Evolutionary conservation across 345 rosid species (phyloP), one percentile per base, ranked within the genome.

Genomic region (Lepidium africanum): DNA sequence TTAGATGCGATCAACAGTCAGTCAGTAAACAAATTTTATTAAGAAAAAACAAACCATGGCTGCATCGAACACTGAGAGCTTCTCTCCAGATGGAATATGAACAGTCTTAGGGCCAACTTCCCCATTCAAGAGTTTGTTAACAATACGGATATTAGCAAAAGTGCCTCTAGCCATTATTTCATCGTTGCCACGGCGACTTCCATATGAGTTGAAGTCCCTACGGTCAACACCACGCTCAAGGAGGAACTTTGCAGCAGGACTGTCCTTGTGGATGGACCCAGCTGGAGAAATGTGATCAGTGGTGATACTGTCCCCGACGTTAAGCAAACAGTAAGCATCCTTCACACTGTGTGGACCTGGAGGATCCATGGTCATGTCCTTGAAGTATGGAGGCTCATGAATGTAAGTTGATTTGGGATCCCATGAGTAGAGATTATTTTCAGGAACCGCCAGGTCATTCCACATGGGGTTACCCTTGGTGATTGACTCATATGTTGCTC

Each of bases 281-380:
- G 99, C 99, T 3, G 99, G 99, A 56, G 99, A 94, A 53, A 94
- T 94, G 77, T 94, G 99, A 78, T 94, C 99, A 10, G 99, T 94
- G 45, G 99, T 94, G 59, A 94, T 94, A 71, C 97, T 94, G 78
- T 94, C 99, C 15, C 97, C 99, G 62, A 91, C 87, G 79, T 85
- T 94, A 60, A 94, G 86, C 23, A 94, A 77, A 75, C 99, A 94
- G 85, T 85, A 89, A 6, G 99, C 99, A 71, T 91, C 97, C 74
- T 89, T 94, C 67, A 94, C 93, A 43, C 87, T 88, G 63, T 85
- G 90, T 27, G 92, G 81, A 10, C 97, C 99, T 16, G 96, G 96
- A 76, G 97, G 96, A 71, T 82, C 82, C 85, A 87, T 79, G 63
- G 99, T 86, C 93, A 94, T 94, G 73, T 58, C 81, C 84, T 91